These are phyloP conservation scores for Elaeis oleifera DNA, from an alignment of 202 grass and related monocot genomes.

Conservation along the genomic window DNA sequence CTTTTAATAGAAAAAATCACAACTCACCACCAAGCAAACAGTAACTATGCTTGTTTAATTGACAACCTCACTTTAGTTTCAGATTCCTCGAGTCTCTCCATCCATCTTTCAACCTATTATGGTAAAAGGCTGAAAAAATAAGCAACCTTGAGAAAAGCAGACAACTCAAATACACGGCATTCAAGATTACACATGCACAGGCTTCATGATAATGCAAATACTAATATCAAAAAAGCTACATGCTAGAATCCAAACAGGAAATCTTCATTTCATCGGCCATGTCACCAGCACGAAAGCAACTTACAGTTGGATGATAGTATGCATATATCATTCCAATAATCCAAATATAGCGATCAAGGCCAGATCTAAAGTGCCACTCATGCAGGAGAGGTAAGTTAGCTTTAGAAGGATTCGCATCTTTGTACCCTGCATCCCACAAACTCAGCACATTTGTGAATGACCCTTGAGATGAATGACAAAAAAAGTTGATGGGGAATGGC, in stretches of 20 bases:
- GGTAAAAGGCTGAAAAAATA: slow-evolving; percentile 6
- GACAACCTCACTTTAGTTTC: slow-evolving; percentile 68
- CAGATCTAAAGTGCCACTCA: slow-evolving; percentile 96
- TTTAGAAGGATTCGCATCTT: slow-evolving; percentile 81
- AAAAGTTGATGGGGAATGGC: slow-evolving; percentile 3
- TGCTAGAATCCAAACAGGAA: no score
- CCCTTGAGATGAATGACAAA: not conserved
- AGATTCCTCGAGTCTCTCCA: slow-evolving; percentile 89
- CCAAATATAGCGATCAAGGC: slow-evolving; percentile 95
- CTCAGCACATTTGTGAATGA: not conserved
- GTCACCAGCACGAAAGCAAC: slow-evolving; percentile 2
- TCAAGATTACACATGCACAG: slow-evolving; percentile 6
- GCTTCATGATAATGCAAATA: no score
- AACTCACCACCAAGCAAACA: slow-evolving; percentile 58
- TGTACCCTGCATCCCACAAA: slow-evolving; percentile 55
- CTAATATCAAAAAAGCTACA: no score
- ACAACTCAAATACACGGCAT: slow-evolving; percentile 5
- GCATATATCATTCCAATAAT: slow-evolving; percentile 97
- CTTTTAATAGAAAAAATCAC: slow-evolving; percentile 3
- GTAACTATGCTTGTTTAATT: slow-evolving; percentile 73
- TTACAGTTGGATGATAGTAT: slow-evolving; percentile 90
- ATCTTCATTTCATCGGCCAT: no score
- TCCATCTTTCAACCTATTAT: slow-evolving; percentile 78
- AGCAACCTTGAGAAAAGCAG: not conserved
- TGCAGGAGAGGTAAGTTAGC: slow-evolving; percentile 63